These are phyloP conservation scores for Coleophoma crateriformis DNA, from an alignment of 2,329 filamentous ascomycete genomes.

Conservation along the genomic window DNA sequence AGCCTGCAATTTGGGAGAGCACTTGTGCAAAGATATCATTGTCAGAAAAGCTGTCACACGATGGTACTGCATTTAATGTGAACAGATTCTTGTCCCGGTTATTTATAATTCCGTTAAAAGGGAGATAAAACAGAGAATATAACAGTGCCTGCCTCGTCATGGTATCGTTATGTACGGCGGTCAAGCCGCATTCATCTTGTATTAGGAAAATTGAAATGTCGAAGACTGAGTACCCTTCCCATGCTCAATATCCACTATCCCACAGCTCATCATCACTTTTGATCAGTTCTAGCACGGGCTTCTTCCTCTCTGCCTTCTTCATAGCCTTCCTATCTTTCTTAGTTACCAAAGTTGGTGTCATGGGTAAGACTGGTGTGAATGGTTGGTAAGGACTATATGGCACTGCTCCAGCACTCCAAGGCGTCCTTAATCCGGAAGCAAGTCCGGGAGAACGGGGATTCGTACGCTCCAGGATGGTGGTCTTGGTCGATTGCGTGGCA, in stretches of 20 bases:
- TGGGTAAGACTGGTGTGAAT: slow-evolving; percentile 67
- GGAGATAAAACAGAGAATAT: too few species aligned
- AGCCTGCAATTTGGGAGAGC: too few species aligned
- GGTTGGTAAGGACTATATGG: slow-evolving; percentile 79
- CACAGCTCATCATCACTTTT: slow-evolving; percentile 58
- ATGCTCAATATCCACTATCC: slow-evolving; percentile 30
- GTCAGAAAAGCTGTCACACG: too few species aligned
- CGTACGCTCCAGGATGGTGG: slow-evolving; percentile 57
- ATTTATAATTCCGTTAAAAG: too few species aligned
- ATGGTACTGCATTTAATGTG: too few species aligned
- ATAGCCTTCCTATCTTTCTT: slow-evolving; percentile 65
- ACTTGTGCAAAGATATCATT: too few species aligned
- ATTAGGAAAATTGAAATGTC: too few species aligned
- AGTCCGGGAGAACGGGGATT: slow-evolving; percentile 44
- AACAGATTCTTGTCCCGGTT: too few species aligned
- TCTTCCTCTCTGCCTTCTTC: slow-evolving; percentile 58
- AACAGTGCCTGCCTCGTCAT: too few species aligned
- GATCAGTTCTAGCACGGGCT: slow-evolving; percentile 58
- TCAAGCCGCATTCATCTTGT: too few species aligned
- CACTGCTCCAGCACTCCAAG: slow-evolving; percentile 53
- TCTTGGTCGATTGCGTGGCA: slow-evolving; percentile 46
- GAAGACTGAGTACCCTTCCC: too few species aligned
- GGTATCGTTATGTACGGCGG: too few species aligned
- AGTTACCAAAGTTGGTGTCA: slow-evolving; percentile 71
- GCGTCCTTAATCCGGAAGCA: slow-evolving; percentile 50